A percentile compares a stretch with the other conserved stretches of the same genome.
These are phyloP conservation scores for Hypoxylon perforatum DNA, from an alignment of 495 filamentous ascomycete species.

Conservation along the genomic window DNA sequence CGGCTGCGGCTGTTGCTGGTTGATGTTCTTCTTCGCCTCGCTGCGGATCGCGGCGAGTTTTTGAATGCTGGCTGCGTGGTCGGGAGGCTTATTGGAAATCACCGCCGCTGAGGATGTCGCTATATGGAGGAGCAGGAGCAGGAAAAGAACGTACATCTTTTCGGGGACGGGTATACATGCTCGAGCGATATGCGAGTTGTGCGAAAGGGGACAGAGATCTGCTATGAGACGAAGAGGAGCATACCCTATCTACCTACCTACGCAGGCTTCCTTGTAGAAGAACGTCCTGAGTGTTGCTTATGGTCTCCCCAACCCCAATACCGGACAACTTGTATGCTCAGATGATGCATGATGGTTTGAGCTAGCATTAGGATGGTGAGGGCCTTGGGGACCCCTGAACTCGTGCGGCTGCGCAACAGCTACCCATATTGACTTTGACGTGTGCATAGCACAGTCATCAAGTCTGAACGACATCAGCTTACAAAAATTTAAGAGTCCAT, in stretches of 20 bases:
- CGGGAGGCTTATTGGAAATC: neutral
- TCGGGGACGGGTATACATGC: slow-evolving; percentile 5
- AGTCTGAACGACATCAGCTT: no score
- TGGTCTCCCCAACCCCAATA: neutral
- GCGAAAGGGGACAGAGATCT: neutral
- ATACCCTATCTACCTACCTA: no score
- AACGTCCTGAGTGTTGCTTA: neutral
- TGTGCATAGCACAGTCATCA: no score
- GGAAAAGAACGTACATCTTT: slow-evolving; percentile 19
- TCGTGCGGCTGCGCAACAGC: slow-evolving; percentile 2
- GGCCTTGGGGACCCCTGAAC: neutral
- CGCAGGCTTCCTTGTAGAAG: no score
- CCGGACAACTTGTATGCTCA: neutral
- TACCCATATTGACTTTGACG: neutral
- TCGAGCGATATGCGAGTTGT: neutral
- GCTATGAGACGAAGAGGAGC: neutral
- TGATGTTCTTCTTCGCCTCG: no score
- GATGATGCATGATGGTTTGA: slow-evolving; percentile 3
- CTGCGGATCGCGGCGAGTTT: no score
- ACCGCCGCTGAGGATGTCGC: neutral
- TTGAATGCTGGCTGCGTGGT: neutral
- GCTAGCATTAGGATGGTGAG: neutral
- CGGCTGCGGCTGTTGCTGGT: neutral
- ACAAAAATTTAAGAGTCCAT: no score
- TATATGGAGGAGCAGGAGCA: slow-evolving; percentile 12